Base-by-base conservation (phyloP, 352 stramenopile genomes). In the Globisporangium mamillatum region DNA sequence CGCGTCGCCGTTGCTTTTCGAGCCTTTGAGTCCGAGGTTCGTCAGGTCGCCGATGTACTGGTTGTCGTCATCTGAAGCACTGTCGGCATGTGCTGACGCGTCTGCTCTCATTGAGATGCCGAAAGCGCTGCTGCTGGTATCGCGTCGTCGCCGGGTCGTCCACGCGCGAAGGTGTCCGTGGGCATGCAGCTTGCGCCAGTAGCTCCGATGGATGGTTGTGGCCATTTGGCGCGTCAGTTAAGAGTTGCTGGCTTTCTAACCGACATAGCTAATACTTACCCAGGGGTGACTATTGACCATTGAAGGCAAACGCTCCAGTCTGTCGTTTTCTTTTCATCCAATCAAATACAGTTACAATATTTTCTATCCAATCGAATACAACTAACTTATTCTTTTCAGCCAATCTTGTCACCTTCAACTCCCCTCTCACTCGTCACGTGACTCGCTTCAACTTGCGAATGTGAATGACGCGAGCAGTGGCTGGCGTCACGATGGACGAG, bases 41-140 rank as follows among this genome's bases (percentile, higher is more conserved):
- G 79, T 87, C 58, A 92, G 82, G 74, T 90, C 82, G 18, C 74
- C 74, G 44, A 77, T 60, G 41, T 54, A 24, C 8, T 41, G 7
- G 36, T 3, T 46, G 34, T 63, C 32, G 27, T 29, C 10, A 66
- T 56, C 18, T 12, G 29, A 32, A 52, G 46, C n/a, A 16, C 8
- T 50, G 18, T 44, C 25, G 14, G 5, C 44, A 22, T n/a, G 44
- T 59, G 60, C 4, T 18, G 20, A 2, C 34, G 41, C 1, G 29
- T 60, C 25, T 54, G 44, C 12, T 22, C 12, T 34, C 27, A 36
- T 56, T 38, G 56, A 18, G 52, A 52, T 48, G 10, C 22, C 12
- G 29, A 24, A 56, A n/a, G 44, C 8, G 20, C 32, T 62, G 46
- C 25, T 55, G 38, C 22, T 64, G 20, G 3, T 55, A 10, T 3